A percentile compares a stretch with the other conserved stretches of the same genome.
Conservation (phyloP, 768 basidiomycete species). For the Kondoa malvinella region DNA sequence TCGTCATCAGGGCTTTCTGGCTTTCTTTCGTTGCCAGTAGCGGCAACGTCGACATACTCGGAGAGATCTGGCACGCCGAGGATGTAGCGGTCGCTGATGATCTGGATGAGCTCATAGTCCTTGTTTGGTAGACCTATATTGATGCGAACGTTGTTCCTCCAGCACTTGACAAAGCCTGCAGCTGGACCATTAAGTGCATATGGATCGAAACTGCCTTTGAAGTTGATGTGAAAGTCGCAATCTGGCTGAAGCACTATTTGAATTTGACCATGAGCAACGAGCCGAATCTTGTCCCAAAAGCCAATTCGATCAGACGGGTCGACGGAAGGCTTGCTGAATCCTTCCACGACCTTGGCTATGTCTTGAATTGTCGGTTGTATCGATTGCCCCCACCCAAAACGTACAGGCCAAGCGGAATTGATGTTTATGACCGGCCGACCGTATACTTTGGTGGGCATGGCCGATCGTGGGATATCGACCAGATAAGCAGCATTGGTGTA, state of each 20-base stretch:
- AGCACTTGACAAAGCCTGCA: constrained; percentile 72
- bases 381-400: constrained; percentile 76
- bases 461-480: constrained; percentile 56
- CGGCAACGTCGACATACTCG: constrained; percentile 29
- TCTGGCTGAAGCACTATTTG: constrained; percentile 44
- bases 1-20: constrained; percentile 13
- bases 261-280: constrained; percentile 69
- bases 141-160: constrained; percentile 57
- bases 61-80: constrained; percentile 54
- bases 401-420: constrained; percentile 46
- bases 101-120: constrained; percentile 63
- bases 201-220: constrained; percentile 81
- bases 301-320: constrained; percentile 71
- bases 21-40: constrained; percentile 24
- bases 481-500: constrained; percentile 17
- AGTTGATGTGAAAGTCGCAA: constrained; percentile 55
- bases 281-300: constrained; percentile 88
- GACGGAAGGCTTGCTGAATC: constrained; percentile 53
- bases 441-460: constrained; percentile 90
- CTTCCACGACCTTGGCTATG: constrained; percentile 63
- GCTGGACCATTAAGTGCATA: constrained; percentile 51
- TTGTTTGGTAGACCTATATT: constrained; percentile 52
- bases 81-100: constrained; percentile 59
- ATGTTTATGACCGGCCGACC: constrained; percentile 56
- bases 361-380: constrained; percentile 75